Conservation (phyloP, 2,329 filamentous ascomycete genomes). For the Bipolaris oryzae region DNA sequence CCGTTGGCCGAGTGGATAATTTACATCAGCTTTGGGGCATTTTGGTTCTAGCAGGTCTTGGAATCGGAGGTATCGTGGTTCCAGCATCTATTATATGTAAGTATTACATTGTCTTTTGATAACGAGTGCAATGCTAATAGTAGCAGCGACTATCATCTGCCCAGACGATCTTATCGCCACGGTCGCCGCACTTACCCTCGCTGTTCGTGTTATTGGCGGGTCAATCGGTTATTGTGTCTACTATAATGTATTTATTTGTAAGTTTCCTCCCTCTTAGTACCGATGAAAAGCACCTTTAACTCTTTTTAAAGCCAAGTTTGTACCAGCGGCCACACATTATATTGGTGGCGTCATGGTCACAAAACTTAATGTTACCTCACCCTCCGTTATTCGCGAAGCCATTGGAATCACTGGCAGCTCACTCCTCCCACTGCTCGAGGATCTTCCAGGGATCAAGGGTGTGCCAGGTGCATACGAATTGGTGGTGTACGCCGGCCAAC, state of each 20-base stretch:
- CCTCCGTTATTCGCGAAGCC: constrained; percentile 57
- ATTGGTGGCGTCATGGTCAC: constrained; percentile 54
- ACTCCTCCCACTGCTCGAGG: constrained; percentile 55
- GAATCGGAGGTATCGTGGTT: constrained; percentile 71
- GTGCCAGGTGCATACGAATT: constrained; percentile 39
- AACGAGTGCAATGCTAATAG: constrained; percentile 3
- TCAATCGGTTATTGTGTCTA: constrained; percentile 65
- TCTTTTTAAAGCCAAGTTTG: constrained; percentile 25
- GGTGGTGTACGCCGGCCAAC: constrained; percentile 61
- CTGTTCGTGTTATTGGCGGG: constrained; percentile 70
- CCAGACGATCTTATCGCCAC: constrained; percentile 73
- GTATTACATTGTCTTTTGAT: not conserved
- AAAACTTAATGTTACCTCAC: constrained; percentile 56
- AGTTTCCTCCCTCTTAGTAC: not conserved
- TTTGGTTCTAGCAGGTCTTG: constrained; percentile 65
- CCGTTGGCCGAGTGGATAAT: constrained; percentile 59
- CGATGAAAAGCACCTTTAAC: not conserved
- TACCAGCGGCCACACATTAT: constrained; percentile 29
- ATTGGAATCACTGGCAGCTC: constrained; percentile 51
- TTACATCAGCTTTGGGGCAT: constrained; percentile 62
- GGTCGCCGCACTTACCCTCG: constrained; percentile 68
- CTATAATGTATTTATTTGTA: constrained; percentile 45
- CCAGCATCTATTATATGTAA: constrained; percentile 66
- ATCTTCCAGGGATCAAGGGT: constrained; percentile 55
- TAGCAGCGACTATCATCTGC: constrained; percentile 66